Evolutionary conservation across 2,329 filamentous ascomycete species (phyloP), one percentile per base, ranked within the genome.

Genomic region (Fusarium fujikuroi): DNA sequence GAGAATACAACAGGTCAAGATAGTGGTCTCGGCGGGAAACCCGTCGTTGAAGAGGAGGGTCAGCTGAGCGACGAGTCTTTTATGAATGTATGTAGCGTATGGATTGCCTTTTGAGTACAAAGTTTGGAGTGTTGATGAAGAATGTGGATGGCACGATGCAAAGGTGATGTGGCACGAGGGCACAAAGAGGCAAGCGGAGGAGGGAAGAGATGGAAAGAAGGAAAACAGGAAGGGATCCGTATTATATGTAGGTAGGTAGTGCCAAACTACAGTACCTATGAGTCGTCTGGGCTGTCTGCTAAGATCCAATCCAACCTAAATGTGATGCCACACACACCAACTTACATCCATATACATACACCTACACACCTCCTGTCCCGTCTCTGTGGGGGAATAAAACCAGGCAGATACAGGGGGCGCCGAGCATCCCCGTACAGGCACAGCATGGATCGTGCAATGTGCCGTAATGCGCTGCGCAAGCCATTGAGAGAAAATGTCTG

Each of bases 241-340:
- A 18, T 47, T 67, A 66, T 60, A 72, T 71, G 60, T 14, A 46
- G 11, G 9, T 21, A 42, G 40, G n/a, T 72, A 72, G 46, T 32
- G 46, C 21, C 15, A 18, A 32, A 23, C 21, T n/a, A n/a, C 28
- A 12, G 11, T 32, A 49, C 16, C 10, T 36, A 52, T 50, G 58
- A 63, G 53, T 46, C 47, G 28, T n/a, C 39, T 23, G 28, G n/a
- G 40, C 34, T 52, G 50, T 69, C 62, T 69, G 50, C 65, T 69
- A 64, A 69, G 65, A 69, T 63, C 49, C 46, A 53, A 69, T 57
- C 49, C 44, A 59, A 69, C 65, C 42, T 69, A 69, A 53, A 67
- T 53, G 66, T 60, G 70, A 73, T 73, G 66, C 70, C 70, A 74
- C 70, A 71, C 66, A 70, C 68, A 66, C 49, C 54, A 36, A 70